A percentile compares a stretch with the other conserved stretches of the same genome.
Evolutionary conservation across 495 filamentous ascomycete species (phyloP).

Genomic region (Extremus antarcticus): DNA sequence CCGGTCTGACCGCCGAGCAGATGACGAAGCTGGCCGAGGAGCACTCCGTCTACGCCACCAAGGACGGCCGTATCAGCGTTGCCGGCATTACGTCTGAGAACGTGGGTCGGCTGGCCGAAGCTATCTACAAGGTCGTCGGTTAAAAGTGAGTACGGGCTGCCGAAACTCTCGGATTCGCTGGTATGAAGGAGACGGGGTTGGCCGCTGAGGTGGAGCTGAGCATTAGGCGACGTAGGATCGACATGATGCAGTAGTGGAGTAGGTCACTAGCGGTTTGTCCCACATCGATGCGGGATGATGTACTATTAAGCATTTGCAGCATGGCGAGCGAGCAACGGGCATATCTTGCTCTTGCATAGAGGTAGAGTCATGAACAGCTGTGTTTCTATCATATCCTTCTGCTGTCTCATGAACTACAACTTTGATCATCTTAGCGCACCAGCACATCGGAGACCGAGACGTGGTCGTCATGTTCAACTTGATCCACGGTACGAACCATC

Average conservation of each 20-base stretch:
- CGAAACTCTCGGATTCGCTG: background rate
- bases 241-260: background rate
- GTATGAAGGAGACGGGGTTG: no score
- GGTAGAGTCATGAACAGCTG: no score
- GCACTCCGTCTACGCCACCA: slow-evolving; percentile 96
- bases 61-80: slow-evolving; percentile 93
- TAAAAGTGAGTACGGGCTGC: slow-evolving; percentile 26
- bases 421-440: no score
- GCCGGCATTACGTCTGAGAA: slow-evolving; percentile 91
- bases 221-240: background rate
- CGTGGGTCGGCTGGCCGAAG: slow-evolving; percentile 83
- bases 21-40: slow-evolving; percentile 90
- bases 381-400: no score
- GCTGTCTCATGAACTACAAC: no score
- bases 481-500: no score
- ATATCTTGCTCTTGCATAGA: background rate
- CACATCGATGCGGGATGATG: slow-evolving; percentile 4
- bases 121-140: slow-evolving; percentile 85
- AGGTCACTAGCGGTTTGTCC: background rate
- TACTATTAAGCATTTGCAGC: slow-evolving; percentile 1
- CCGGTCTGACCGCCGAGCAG: slow-evolving; percentile 81
- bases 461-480: no score
- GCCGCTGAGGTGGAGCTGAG: background rate
- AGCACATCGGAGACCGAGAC: no score
- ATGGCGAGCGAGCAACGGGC: background rate